These are phyloP conservation scores for Helenozyma rhizophorensis DNA, from an alignment of 805 yeast genomes.

Conservation along the genomic window DNA sequence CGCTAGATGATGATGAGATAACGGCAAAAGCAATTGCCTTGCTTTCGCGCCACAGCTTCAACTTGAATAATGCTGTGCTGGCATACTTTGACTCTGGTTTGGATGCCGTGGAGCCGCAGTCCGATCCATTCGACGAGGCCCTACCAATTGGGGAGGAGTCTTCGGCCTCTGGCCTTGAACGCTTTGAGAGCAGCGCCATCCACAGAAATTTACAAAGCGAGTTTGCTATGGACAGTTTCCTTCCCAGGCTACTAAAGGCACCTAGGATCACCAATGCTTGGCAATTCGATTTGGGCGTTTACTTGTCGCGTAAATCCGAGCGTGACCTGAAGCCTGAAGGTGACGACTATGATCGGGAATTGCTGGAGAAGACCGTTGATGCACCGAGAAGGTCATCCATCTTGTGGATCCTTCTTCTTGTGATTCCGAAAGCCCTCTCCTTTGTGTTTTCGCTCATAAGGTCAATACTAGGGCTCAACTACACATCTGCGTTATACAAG, in stretches of 20 bases:
- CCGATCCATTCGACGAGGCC: neutral
- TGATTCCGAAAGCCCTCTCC: conserved; percentile 52
- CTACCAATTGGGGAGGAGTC: neutral
- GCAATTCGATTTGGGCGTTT: conserved; percentile 41
- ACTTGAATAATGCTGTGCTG: conserved; percentile 57
- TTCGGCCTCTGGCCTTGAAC: conserved; percentile 10
- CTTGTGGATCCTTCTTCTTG: conserved; percentile 47
- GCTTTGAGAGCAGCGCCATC: conserved; percentile 6
- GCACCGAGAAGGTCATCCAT: conserved; percentile 14
- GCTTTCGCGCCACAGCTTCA: conserved; percentile 38
- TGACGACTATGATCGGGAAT: conserved; percentile 1
- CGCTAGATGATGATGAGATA: conserved; percentile 11
- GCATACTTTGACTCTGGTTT: conserved; percentile 55
- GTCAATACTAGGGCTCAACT: conserved; percentile 19
- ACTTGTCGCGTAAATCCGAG: conserved; percentile 24
- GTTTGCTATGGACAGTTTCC: conserved; percentile 20
- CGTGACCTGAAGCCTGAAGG: neutral
- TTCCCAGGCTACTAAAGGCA: conserved; percentile 39
- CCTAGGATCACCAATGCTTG: conserved; percentile 36
- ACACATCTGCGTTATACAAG: conserved; percentile 10
- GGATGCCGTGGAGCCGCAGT: conserved; percentile 16
- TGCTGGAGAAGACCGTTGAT: no score
- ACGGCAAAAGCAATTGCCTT: conserved; percentile 9
- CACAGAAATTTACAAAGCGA: conserved; percentile 24
- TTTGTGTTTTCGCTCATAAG: conserved; percentile 34